phyloP scores from a whole-genome alignment of 73 alveolate genomes.

The Symbiodinium natans region DNA sequence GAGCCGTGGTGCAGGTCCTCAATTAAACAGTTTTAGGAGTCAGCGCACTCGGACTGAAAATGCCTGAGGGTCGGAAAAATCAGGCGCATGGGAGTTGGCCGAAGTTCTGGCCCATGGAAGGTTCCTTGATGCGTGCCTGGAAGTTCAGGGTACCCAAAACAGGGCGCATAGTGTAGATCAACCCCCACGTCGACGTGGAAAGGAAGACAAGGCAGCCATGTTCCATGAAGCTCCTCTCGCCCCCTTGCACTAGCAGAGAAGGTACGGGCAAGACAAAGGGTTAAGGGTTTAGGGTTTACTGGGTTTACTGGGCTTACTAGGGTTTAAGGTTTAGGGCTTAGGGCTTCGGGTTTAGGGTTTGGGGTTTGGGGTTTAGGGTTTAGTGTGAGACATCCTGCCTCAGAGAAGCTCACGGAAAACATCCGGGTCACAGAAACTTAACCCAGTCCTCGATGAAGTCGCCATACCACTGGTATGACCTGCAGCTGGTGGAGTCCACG shows the following conservation, averaged over 20 bases:
- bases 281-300: not conserved
- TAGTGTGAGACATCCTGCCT: not conserved
- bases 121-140: no score
- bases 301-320: no score
- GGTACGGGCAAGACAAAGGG: not conserved
- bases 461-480: slow-evolving; percentile 89
- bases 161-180: no score
- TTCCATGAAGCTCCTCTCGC: not conserved
- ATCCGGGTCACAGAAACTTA: slow-evolving; percentile 12
- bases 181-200: no score
- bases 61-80: not conserved
- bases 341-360: not conserved
- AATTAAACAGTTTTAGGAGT: no score
- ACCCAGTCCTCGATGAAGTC: slow-evolving; percentile 73
- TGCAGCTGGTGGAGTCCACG: not conserved
- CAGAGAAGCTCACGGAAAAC: slow-evolving; percentile 1
- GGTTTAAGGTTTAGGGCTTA: no score
- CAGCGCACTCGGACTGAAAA: not conserved
- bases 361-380: not conserved
- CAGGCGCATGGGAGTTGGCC: not conserved
- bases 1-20: no score
- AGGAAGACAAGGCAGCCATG: not conserved
- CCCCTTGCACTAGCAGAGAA: not conserved
- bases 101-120: no score
- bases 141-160: no score